Conservation (phyloP, 2,329 filamentous ascomycete species). For the Teratosphaeria epicoccoides region DNA sequence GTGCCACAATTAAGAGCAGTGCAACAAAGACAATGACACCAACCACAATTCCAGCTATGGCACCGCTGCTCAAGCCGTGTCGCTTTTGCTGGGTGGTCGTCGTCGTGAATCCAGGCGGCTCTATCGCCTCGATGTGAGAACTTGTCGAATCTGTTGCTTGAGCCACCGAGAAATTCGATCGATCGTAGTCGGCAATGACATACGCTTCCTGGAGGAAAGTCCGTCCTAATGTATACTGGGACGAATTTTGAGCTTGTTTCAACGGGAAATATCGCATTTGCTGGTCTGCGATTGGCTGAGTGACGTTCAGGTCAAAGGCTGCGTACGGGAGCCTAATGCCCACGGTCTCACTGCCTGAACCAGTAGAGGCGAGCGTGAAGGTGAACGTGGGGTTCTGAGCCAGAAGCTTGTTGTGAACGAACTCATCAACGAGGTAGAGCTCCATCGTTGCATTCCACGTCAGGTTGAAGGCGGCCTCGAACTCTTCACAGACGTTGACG, state of each 20-base stretch:
- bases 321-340: conserved; percentile 23
- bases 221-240: conserved; percentile 20
- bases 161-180: conserved; percentile 24
- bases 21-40: too few relatives aligned
- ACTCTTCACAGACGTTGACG: conserved; percentile 26
- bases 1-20: too few relatives aligned
- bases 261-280: conserved; percentile 18
- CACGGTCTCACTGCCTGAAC: conserved; percentile 3
- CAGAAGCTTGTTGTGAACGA: conserved; percentile 24
- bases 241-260: conserved; percentile 14
- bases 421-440: conserved; percentile 31
- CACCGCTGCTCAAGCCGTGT: too few relatives aligned
- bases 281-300: conserved; percentile 9
- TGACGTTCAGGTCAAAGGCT: conserved; percentile 21
- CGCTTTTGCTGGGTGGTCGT: too few relatives aligned
- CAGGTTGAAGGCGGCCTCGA: conserved; percentile 31
- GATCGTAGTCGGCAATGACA: conserved; percentile 25
- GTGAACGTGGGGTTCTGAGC: conserved; percentile 28
- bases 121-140: too few relatives aligned
- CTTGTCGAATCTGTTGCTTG: too few relatives aligned
- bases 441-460: conserved; percentile 28
- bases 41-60: too few relatives aligned
- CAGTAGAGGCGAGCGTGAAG: conserved; percentile 17
- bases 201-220: conserved; percentile 24
- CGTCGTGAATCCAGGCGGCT: too few relatives aligned